Evolutionary conservation across 2,329 filamentous ascomycete species (phyloP).

Genomic region (Botrytis tulipae): DNA sequence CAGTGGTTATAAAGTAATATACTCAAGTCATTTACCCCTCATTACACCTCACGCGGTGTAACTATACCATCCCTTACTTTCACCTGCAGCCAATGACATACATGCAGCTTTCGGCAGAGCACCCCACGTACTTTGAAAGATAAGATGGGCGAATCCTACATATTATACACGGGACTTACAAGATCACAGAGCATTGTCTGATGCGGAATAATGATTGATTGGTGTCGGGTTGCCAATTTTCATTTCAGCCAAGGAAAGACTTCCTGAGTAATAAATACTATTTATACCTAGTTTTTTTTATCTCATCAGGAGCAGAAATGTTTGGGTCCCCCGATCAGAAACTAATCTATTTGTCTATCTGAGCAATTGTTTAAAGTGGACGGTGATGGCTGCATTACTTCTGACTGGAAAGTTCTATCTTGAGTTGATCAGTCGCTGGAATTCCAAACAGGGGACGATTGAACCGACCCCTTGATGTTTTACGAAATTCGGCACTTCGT

Average conservation of each 20-base stretch:
- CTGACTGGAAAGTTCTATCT: background rate
- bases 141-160: background rate
- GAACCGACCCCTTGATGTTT: too few relatives aligned
- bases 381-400: background rate
- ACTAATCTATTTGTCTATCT: too few relatives aligned
- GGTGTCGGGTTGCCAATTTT: background rate
- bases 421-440: background rate
- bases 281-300: background rate
- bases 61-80: background rate
- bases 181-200: background rate
- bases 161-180: background rate
- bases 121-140: fast-evolving
- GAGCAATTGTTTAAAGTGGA: too few relatives aligned
- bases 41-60: background rate
- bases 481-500: fast-evolving
- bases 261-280: background rate
- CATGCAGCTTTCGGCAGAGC: background rate
- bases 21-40: background rate
- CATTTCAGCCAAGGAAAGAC: background rate
- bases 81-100: background rate
- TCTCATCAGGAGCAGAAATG: background rate
- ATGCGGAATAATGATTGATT: too few relatives aligned
- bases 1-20: background rate
- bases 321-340: too few relatives aligned
- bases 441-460: background rate